Evolutionary conservation across 2,329 filamentous ascomycete species (phyloP), one percentile per base, ranked within the genome.

Genomic region (Corynespora cassiicola): DNA sequence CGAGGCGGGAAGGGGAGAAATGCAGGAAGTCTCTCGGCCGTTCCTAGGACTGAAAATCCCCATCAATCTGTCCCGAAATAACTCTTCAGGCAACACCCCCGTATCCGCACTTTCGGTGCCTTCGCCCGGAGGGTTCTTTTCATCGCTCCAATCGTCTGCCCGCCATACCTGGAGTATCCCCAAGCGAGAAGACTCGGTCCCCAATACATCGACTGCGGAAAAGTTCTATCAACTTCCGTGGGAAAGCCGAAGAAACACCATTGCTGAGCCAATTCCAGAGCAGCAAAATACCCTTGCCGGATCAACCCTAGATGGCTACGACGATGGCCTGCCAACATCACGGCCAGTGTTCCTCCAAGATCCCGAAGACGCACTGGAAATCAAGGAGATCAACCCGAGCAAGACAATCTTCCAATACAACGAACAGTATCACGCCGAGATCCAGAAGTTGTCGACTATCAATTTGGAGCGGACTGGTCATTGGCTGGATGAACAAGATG

Each of bases 101-200:
- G 78, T 96, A 47, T 91, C 88, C 14, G 84, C 81, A 42, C 79
- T 96, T 14, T 91, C 91, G 17, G 90, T 97, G 21, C 92, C 91
- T 5, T 96, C 92, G 0, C 92, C 92, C 0, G 87, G 89, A 17
- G 90, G 87, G 1, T 96, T 96, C 76, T 96, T 96, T 69, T 88
- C 88, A 2, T 90, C 87, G 0, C 79, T 96, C 18, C 88, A 87
- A 23, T 82, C 86, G 3, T 80, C 82, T 36, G 84, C 86, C 23
- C 83, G 90, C 35, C 84, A 85, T 58, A 94, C 91, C 9, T 97
- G 92, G 92, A 84, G 89, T 58, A 73, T 85, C 7, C 56, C 58
- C 14, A 59, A 58, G 33, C 50, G 47, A 17, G 58, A 64, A 10
- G 67, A 70, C 8, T 64, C 65, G 3, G 82, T 83, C 1, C 90